A percentile compares a stretch with the other conserved stretches of the same genome.
Conservation (phyloP, 768 basidiomycete species). For the Leccinellum albellum region DNA sequence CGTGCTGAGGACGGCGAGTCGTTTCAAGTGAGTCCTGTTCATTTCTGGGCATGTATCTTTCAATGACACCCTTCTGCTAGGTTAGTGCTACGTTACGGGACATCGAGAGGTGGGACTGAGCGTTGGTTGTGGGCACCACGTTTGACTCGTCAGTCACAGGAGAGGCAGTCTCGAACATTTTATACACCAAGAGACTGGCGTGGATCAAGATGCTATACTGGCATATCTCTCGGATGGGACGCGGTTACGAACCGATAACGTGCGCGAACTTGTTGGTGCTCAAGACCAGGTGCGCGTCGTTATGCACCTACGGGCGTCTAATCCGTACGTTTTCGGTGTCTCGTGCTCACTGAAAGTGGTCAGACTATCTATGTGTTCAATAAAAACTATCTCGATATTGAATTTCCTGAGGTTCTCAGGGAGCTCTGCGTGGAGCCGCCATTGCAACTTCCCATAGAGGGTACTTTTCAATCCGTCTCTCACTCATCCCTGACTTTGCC, state of each 20-base stretch:
- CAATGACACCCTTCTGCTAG: constrained; percentile 6
- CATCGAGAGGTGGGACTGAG: constrained; percentile 59
- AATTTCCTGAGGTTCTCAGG: constrained; percentile 61
- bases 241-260: constrained; percentile 63
- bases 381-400: constrained; percentile 71
- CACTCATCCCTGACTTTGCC: not conserved
- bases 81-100: constrained; percentile 69
- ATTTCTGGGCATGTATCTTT: not conserved
- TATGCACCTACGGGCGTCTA: not conserved
- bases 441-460: constrained; percentile 69
- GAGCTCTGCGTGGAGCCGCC: constrained; percentile 58
- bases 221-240: constrained; percentile 80
- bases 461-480: constrained; percentile 33
- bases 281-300: constrained; percentile 63
- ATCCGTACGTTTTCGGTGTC: not conserved
- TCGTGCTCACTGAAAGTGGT: constrained; percentile 10
- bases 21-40: constrained; percentile 44
- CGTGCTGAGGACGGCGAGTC: constrained; percentile 62
- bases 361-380: constrained; percentile 82
- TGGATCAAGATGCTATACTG: constrained; percentile 64
- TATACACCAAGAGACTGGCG: constrained; percentile 65
- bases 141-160: constrained; percentile 34
- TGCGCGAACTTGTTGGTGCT: constrained; percentile 70
- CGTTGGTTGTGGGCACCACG: not conserved
- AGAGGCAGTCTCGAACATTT: constrained; percentile 67